phyloP scores from a whole-genome alignment of 257 asterid genomes.

The Coffea canephora region DNA sequence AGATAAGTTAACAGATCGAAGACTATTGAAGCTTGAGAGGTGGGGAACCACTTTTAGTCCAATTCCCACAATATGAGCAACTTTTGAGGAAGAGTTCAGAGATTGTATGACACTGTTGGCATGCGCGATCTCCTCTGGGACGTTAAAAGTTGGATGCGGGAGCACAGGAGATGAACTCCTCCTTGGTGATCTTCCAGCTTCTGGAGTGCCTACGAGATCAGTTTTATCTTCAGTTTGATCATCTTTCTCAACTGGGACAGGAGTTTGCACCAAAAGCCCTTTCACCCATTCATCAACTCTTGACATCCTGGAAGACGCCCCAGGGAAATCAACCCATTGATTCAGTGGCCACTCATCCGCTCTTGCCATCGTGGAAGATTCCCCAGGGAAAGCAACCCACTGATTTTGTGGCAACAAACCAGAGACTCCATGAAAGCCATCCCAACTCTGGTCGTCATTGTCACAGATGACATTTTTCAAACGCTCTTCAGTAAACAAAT shows the following conservation, averaged over 20 bases:
- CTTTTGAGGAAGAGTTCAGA: conserved; percentile 60
- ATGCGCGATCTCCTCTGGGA: conserved; percentile 55
- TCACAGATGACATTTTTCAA: conserved; percentile 25
- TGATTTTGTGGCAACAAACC: conserved; percentile 82
- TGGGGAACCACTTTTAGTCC: conserved; percentile 65
- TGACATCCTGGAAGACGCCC: conserved; percentile 43
- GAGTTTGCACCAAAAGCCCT: conserved; percentile 45
- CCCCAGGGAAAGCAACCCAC: conserved; percentile 71
- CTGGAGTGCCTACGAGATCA: conserved; percentile 36
- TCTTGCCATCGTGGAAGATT: conserved; percentile 48
- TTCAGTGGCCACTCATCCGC: conserved; percentile 71
- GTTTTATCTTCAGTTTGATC: conserved; percentile 32
- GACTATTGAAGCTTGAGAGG: conserved; percentile 51
- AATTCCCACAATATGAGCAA: conserved; percentile 67
- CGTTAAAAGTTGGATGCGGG: conserved; percentile 19
- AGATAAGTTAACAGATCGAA: conserved; percentile 76
- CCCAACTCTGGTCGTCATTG: conserved; percentile 37
- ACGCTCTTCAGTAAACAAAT: conserved; percentile 31
- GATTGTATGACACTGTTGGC: conserved; percentile 68
- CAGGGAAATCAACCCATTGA: conserved; percentile 68
- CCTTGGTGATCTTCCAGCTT: conserved; percentile 27
- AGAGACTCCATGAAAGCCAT: conserved; percentile 47
- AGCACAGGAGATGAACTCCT: conserved; percentile 27
- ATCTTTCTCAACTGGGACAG: conserved; percentile 30
- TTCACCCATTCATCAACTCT: conserved; percentile 70